Evolutionary conservation across 1,284 basidiomycete species (phyloP).

Genomic region (Marasmius fiardii): DNA sequence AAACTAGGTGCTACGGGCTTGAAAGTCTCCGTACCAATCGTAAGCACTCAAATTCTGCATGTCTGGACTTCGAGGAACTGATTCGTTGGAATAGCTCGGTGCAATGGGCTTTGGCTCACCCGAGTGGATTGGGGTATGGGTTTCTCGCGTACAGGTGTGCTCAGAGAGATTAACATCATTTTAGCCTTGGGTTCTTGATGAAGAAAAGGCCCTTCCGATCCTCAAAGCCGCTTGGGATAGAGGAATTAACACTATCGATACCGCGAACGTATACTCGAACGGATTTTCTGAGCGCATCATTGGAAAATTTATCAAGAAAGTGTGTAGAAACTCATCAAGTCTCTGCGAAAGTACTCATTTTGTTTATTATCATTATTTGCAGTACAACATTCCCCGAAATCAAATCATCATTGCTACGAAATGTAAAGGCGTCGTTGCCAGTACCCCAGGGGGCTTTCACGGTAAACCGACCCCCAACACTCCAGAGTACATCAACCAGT

Average conservation of each 20-base stretch:
- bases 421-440: constrained; percentile 21
- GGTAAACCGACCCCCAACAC: constrained; percentile 7
- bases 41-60: constrained; percentile 1
- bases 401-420: constrained; percentile 47
- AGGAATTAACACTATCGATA: constrained; percentile 21
- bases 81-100: constrained; percentile 11
- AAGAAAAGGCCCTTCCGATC: constrained; percentile 16
- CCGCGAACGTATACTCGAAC: constrained; percentile 20
- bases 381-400: constrained; percentile 55
- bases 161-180: not conserved
- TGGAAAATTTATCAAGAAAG: constrained; percentile 18
- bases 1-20: constrained; percentile 16
- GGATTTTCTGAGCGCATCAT: constrained; percentile 17
- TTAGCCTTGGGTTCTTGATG: constrained; percentile 14
- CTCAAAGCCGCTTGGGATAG: constrained; percentile 21
- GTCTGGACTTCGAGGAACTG: not conserved
- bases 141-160: not conserved
- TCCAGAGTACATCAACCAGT: constrained; percentile 40
- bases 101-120: constrained; percentile 17
- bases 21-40: constrained; percentile 18
- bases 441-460: not conserved
- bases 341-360: too few species aligned
- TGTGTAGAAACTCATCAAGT: too few species aligned
- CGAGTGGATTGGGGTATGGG: constrained; percentile 10
- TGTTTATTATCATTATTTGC: not conserved